A percentile compares a stretch with the other conserved stretches of the same genome.
These are phyloP conservation scores for Erodium texanum DNA, from an alignment of 441 rosid species.

Conservation along the genomic window DNA sequence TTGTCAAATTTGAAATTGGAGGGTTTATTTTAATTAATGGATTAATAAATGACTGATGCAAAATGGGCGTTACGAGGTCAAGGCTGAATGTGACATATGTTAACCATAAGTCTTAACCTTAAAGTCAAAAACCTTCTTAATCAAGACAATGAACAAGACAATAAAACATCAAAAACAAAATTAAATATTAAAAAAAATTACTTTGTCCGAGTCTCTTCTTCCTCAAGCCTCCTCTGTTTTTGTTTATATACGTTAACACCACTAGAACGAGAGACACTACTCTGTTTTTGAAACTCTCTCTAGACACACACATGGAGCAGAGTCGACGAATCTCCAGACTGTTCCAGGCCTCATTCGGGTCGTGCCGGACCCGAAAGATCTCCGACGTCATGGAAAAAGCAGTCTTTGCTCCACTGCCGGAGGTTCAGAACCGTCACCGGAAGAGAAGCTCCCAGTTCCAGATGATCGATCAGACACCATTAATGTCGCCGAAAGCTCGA, in stretches of 20 bases:
- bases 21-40: too few species aligned
- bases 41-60: too few species aligned
- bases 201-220: neutral
- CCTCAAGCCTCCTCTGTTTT: neutral
- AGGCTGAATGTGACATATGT: neutral
- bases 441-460: neutral
- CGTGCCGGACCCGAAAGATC: constrained; percentile 48
- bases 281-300: neutral
- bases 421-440: constrained; percentile 11
- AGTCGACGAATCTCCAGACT: constrained; percentile 53
- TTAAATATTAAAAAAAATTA: neutral
- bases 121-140: constrained; percentile 9
- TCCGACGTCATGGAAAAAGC: constrained; percentile 53
- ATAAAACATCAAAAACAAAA: constrained; percentile 16
- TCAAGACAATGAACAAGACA: constrained; percentile 27
- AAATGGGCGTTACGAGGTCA: neutral
- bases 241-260: constrained; percentile 8
- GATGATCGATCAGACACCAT: neutral
- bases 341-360: constrained; percentile 49
- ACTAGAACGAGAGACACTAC: neutral
- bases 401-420: constrained; percentile 28
- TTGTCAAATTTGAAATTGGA: too few species aligned
- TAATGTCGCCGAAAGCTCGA: constrained; percentile 24
- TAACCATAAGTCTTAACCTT: constrained; percentile 6
- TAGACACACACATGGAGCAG: constrained; percentile 35